These are phyloP conservation scores for Peronospora belbahrii DNA, from an alignment of 352 stramenopile genomes.

Conservation along the genomic window DNA sequence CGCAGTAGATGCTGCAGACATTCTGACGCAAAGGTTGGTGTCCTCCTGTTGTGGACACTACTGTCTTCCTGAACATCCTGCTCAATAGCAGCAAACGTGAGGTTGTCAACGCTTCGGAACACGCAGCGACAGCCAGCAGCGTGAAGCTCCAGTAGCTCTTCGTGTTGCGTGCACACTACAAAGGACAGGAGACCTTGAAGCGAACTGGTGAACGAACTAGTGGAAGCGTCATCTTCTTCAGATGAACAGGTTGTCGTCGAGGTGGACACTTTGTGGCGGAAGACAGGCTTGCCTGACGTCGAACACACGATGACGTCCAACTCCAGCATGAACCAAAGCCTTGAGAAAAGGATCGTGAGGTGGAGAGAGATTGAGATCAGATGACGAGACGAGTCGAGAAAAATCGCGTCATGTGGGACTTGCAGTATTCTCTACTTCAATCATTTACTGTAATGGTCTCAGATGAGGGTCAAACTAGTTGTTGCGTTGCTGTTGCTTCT, in stretches of 20 bases:
- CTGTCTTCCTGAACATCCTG: constrained; percentile 4
- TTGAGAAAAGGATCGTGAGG: too few relatives aligned
- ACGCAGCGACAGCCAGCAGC: constrained; percentile 30
- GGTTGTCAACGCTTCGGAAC: constrained; percentile 40
- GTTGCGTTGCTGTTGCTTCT: too few relatives aligned
- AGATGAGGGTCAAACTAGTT: too few relatives aligned
- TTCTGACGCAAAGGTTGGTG: constrained; percentile 13
- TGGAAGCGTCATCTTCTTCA: background rate
- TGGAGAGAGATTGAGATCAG: too few relatives aligned
- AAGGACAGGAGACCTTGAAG: constrained; percentile 61
- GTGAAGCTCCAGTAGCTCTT: constrained; percentile 47
- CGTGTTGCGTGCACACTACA: constrained; percentile 44
- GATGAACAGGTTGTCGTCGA: background rate
- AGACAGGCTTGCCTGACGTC: background rate
- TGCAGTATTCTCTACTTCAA: too few relatives aligned
- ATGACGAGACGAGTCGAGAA: constrained; percentile 5
- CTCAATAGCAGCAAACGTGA: constrained; percentile 21
- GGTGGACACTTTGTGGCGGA: background rate
- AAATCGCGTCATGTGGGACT: constrained; percentile 2
- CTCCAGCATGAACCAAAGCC: too few relatives aligned
- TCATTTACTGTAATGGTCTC: too few relatives aligned
- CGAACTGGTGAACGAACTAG: constrained; percentile 51
- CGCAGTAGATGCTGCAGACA: constrained; percentile 42
- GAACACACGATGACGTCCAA: constrained; percentile 21
- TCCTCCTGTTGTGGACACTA: background rate